Percentiles rank a stretch among this genome's conserved stretches.
phyloP scores from a whole-genome alignment of 345 rosid genomes.

The Lepidium didymum region DNA sequence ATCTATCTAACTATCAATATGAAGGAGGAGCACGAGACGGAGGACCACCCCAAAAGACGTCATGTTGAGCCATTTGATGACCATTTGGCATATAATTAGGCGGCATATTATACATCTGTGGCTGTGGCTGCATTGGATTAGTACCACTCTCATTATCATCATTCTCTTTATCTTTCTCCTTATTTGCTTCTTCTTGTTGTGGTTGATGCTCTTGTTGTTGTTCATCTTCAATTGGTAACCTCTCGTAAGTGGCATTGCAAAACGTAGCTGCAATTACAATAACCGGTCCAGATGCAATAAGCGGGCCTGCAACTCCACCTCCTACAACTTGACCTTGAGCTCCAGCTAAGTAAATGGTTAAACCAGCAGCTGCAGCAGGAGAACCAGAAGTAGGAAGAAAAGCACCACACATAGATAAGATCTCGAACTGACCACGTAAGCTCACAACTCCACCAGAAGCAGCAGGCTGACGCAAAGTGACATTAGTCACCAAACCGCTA shows the following conservation, averaged over 20 bases:
- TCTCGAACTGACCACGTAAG: constrained; percentile 82
- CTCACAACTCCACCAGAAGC: constrained; percentile 60
- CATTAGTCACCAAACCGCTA: constrained; percentile 66
- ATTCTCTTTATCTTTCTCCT: constrained; percentile 35
- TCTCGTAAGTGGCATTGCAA: constrained; percentile 74
- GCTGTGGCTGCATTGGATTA: constrained; percentile 26
- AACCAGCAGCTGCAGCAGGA: constrained; percentile 62
- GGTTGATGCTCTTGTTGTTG: constrained; percentile 29
- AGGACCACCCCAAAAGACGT: constrained; percentile 71
- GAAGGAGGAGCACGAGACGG: constrained; percentile 62
- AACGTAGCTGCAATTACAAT: constrained; percentile 83
- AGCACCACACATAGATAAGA: constrained; percentile 70
- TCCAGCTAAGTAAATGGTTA: constrained; percentile 75
- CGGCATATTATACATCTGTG: constrained; percentile 48
- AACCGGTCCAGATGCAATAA: constrained; percentile 76
- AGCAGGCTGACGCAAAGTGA: constrained; percentile 72
- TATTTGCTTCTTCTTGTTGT: constrained; percentile 20
- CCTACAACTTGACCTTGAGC: constrained; percentile 92
- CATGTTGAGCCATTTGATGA: constrained; percentile 65
- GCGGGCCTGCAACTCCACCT: constrained; percentile 59
- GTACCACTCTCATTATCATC: constrained; percentile 17
- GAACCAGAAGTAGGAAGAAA: constrained; percentile 64
- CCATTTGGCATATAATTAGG: constrained; percentile 63
- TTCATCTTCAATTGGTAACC: constrained; percentile 52
- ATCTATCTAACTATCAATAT: constrained; percentile 28